Base-by-base conservation (phyloP, 139 green algal genomes). In the Prasinococcaceae sp. region DNA sequence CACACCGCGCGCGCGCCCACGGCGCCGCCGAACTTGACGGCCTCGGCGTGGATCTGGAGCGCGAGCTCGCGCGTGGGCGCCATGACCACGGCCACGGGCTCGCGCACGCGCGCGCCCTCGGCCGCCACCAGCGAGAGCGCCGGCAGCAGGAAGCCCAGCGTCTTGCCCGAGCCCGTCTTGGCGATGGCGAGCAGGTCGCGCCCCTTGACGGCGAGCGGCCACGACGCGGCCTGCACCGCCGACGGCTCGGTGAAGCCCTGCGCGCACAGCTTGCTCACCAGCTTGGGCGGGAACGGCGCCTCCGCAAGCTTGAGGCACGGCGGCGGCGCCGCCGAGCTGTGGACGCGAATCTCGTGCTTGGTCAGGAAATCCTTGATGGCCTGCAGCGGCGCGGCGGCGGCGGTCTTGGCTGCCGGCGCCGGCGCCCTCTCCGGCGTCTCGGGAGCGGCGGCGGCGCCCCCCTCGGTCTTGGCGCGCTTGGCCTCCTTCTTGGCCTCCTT, bases 1-100 rank as follows among this genome's bases (percentile, higher is more conserved):
- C 56, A 68, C 5, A 63, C 17, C 36, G 54, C 9, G 2, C 47
- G 32, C 68, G 73, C n/a, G 79, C 73, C 35, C 79, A 68, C 24
- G 25, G 69, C 79, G 16, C 68, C 56, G n/a, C 85, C 84, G 69
- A 94, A 96, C 68, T 94, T 94, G 58, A 84, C 75, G 24, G 79
- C 79, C 68, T 96, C 84, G 6, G 77, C 72, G 58, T 92, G 81
- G 61, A 94, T 96, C 70, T 96, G 87, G 36, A 82, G 68, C 3
- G 85, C 84, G 44, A 96, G 76, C 82, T 96, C 87, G 20, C 87
- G 78, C 17, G 87, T 96, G 26, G 87, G 87, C 25, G 87, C 85
- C 30, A 96, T 67, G 5, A 93, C 60, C 25, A 69, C 53, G 26
- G 55, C 40, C 9, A 37, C 60, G 24, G 60, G 60, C 46, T 56